Base-by-base conservation (phyloP, 1,284 basidiomycete species). In the Heliocybe sulcata region DNA sequence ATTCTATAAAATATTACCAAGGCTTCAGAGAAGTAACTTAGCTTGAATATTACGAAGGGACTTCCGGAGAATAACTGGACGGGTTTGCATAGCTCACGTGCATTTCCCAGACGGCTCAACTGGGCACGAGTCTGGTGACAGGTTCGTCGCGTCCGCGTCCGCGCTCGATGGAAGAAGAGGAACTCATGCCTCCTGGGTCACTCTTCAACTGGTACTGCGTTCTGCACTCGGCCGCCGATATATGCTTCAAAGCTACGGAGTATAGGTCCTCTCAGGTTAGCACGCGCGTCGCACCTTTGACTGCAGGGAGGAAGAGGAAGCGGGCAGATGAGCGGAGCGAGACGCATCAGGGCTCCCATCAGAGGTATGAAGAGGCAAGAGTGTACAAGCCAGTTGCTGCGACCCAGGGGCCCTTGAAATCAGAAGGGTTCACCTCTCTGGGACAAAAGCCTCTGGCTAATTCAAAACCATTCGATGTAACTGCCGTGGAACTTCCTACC, bases 241-340 rank as follows among this genome's bases (percentile, higher is more conserved):
- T 90, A 52, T 63, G 85, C 42, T 71, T 77, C 16, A 77, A 83
- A 75, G 83, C 82, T 51, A 80, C 80, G 1, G 76, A 76, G 35
- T 77, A 84, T 25, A 77, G 81, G 61, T 76, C 74, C 11, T 63
- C 74, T 0, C 83, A 86, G 59, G 54, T 74, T 14, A 64, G 71
- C n/a, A 60, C 58, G 8, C 54, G 64, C 2, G 54, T 63, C 11
- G 56, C 58, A 27, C 58, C 38, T 6, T 42, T 42, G 38, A 42
- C 38, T 57, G 31, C 29, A 55, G 45, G 45, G 42, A 53, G 54
- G 31, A 26, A 50, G 31, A 25, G 19, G 22, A 19, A 29, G 45
- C 35, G 23, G 26, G 3, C 47, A 55, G 55, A 23, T 35, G 25
- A 29, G 45, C 25, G 11, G 42, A 52, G 26, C 38, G 47, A 29